Percentiles rank a stretch among this genome's conserved stretches.
phyloP scores from a whole-genome alignment of 768 basidiomycete genomes.

The Mycena rebaudengoi region DNA sequence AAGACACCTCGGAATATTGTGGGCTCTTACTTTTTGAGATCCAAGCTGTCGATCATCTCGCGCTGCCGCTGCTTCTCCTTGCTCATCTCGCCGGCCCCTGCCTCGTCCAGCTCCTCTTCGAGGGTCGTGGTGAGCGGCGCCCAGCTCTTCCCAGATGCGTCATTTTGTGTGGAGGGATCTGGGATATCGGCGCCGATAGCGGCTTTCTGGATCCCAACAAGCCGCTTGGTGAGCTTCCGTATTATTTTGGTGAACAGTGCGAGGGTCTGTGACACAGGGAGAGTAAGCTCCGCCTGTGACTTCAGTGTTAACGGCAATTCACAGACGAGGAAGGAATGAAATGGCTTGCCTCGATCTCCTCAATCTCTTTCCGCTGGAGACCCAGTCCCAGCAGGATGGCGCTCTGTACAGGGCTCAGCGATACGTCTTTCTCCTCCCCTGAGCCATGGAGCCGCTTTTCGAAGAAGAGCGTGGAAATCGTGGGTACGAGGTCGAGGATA shows the following conservation, averaged over 20 bases:
- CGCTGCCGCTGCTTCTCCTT: slow-evolving; percentile 81
- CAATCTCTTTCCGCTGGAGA: slow-evolving; percentile 87
- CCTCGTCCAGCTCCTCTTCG: slow-evolving; percentile 78
- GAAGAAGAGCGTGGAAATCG: slow-evolving; percentile 85
- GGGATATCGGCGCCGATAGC: slow-evolving; percentile 75
- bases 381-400: slow-evolving; percentile 91
- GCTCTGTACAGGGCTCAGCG: slow-evolving; percentile 87
- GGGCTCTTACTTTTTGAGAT: slow-evolving; percentile 81
- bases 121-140: slow-evolving; percentile 55
- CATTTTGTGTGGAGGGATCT: slow-evolving; percentile 40
- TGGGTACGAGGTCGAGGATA: slow-evolving; percentile 90
- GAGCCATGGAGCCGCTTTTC: slow-evolving; percentile 59
- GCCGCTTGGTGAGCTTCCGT: slow-evolving; percentile 79
- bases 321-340: not conserved
- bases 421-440: slow-evolving; percentile 60
- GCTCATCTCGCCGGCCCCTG: slow-evolving; percentile 75
- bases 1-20: slow-evolving; percentile 17
- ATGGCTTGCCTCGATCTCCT: slow-evolving; percentile 81
- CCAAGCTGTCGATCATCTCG: slow-evolving; percentile 88
- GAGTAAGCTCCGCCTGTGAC: slow-evolving; percentile 73
- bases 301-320: not conserved
- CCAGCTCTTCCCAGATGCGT: slow-evolving; percentile 27
- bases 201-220: slow-evolving; percentile 82
- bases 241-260: slow-evolving; percentile 93
- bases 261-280: slow-evolving; percentile 87